A percentile compares a stretch with the other conserved stretches of the same genome.
These are phyloP conservation scores for Ascochyta clinopodiicola DNA, from an alignment of 2,329 filamentous ascomycete genomes.

Conservation along the genomic window DNA sequence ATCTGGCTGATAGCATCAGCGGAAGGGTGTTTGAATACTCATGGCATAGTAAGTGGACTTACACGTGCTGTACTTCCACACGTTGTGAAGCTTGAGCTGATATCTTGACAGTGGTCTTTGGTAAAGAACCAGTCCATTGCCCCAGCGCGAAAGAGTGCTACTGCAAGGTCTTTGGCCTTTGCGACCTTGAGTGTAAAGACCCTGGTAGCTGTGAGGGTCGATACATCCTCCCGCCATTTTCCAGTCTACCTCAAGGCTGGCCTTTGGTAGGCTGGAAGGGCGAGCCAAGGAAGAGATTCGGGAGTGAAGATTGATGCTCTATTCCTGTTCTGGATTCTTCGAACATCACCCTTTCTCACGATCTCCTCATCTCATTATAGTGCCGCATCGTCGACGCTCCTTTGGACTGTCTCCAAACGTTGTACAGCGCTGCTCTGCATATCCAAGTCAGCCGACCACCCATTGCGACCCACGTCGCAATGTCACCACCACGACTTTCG, in stretches of 20 bases:
- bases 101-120: conserved; percentile 40
- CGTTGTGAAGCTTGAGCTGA: conserved; percentile 22
- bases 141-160: conserved; percentile 68
- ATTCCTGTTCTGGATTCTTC: neutral
- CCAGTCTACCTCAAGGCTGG: conserved; percentile 67
- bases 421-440: no score
- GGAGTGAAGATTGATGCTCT: conserved; percentile 5
- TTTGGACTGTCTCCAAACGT: neutral
- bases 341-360: neutral
- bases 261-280: conserved; percentile 62
- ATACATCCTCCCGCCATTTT: conserved; percentile 65
- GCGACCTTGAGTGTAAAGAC: conserved; percentile 54
- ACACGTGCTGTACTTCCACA: neutral
- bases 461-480: neutral
- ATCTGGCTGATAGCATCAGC: conserved; percentile 56
- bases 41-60: conserved; percentile 61
- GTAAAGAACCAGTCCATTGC: conserved; percentile 60
- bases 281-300: conserved; percentile 16
- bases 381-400: neutral
- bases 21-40: conserved; percentile 64
- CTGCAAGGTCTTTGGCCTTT: conserved; percentile 70
- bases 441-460: neutral
- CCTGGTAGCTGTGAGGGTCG: conserved; percentile 61
- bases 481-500: neutral
- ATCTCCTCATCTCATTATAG: neutral